Evolutionary conservation across 1,284 basidiomycete species (phyloP).

Genomic region (Ustilago vetiveriae): DNA sequence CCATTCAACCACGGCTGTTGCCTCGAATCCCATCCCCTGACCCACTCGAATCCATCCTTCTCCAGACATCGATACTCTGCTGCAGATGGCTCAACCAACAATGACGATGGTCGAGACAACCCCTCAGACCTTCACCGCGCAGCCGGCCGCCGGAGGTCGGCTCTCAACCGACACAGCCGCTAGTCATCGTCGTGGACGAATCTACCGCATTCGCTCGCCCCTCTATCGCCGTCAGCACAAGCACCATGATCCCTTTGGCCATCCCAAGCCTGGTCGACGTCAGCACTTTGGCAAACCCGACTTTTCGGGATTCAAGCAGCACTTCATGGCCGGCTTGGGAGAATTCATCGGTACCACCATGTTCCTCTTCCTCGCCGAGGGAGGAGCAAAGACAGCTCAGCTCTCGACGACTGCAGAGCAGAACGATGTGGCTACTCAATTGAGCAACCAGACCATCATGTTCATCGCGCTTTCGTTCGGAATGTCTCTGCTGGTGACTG

Average conservation of each 20-base stretch:
- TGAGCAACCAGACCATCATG: conserved; percentile 50
- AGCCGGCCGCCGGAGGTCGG: conserved; percentile 7
- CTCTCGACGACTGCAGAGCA: conserved; percentile 16
- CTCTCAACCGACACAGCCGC: conserved; percentile 31
- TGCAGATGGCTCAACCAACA: too few relatives aligned
- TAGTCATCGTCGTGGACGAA: too few relatives aligned
- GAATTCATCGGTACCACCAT: conserved; percentile 50
- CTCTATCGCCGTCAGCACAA: too few relatives aligned
- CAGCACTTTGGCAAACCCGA: conserved; percentile 25
- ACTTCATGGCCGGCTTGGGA: conserved; percentile 42
- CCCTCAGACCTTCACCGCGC: neutral
- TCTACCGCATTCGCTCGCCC: too few relatives aligned
- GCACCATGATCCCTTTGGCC: conserved; percentile 1
- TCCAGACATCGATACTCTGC: too few relatives aligned
- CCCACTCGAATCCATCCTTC: too few relatives aligned
- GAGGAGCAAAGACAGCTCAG: conserved; percentile 49
- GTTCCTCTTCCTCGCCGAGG: conserved; percentile 53
- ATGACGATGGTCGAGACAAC: conserved; percentile 17
- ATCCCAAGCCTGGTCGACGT: conserved; percentile 1
- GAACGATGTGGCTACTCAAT: conserved; percentile 19
- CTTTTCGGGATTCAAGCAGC: conserved; percentile 29
- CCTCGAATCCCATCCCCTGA: too few relatives aligned
- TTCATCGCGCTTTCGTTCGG: conserved; percentile 55
- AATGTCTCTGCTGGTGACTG: conserved; percentile 46
- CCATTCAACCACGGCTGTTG: too few relatives aligned